Conservation (phyloP, 129 eudicot species). For the Lonicera japonica region DNA sequence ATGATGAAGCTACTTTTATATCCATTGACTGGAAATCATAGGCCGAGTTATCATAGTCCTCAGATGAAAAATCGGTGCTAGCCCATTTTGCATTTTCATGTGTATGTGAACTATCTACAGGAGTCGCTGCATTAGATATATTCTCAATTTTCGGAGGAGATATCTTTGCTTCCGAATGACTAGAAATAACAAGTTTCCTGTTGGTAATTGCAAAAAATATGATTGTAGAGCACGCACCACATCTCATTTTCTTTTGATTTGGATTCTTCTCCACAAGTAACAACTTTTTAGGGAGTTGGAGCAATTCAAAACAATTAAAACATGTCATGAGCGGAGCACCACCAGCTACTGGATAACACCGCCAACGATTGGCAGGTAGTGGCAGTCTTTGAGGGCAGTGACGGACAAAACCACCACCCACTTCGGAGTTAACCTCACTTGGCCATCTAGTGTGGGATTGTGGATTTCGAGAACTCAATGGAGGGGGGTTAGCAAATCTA, state of each 20-base stretch:
- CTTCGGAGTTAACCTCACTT: constrained; percentile 38
- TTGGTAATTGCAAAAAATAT: constrained; percentile 38
- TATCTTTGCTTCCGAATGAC: constrained; percentile 19
- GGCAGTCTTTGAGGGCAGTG: constrained; percentile 50
- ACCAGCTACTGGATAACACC: constrained; percentile 62
- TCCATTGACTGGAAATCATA: constrained; percentile 78
- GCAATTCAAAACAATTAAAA: constrained; percentile 63
- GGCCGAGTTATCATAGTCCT: constrained; percentile 64
- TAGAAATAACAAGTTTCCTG: constrained; percentile 49
- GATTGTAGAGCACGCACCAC: constrained; percentile 67
- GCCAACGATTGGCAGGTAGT: constrained; percentile 38
- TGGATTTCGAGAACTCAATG: constrained; percentile 29
- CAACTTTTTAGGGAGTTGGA: constrained; percentile 59
- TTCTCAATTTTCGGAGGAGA: constrained; percentile 15
- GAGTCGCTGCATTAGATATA: constrained; percentile 2
- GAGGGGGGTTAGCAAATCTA: constrained; percentile 23
- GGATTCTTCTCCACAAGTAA: constrained; percentile 10
- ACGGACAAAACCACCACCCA: constrained; percentile 19
- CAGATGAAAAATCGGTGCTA: constrained; percentile 61
- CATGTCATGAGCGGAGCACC: constrained; percentile 91
- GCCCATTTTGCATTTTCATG: constrained; percentile 31
- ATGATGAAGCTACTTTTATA: constrained; percentile 31
- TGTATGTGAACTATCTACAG: constrained; percentile 18
- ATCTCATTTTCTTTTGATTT: constrained; percentile 54
- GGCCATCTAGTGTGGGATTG: constrained; percentile 46